Evolutionary conservation across 768 basidiomycete genomes (phyloP), one percentile per base, ranked within the genome.

Genomic region (Amanita molliuscula): DNA sequence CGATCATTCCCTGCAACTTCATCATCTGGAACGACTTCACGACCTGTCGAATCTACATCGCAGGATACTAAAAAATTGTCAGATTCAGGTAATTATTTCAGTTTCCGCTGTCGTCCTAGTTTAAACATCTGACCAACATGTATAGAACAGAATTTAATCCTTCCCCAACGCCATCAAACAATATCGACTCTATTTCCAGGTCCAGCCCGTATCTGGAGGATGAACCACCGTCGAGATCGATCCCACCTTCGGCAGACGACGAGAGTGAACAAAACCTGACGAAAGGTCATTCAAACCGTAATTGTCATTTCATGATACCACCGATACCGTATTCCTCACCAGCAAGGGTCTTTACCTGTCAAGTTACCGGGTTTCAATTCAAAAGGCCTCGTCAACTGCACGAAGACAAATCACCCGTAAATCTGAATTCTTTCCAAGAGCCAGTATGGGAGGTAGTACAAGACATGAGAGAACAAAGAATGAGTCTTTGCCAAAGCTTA

Each of bases 401-500:
- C 58, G 63, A 59, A 36, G 65, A 67, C 23, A 57, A 61, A 36
- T 77, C 77, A 10, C 88, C 90, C 3, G 73, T 74, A 15, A 67
- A 72, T 40, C 65, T 89, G 53, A 80, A 79, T 38, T 70, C 72
- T 31, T 80, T 84, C 54, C 73, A 76, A 28, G 84, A 90, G 42
- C 95, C 95, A 3, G 77, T 96, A 35, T 81, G 76, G 62, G 76
- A 81, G 48, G 77, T 96, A 1, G 72, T 97, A 45, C 90, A 94
- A 65, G 89, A 93, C 61, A 91, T 98, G 84, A 77, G 95, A 40
- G 84, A 94, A 64, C 94, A 97, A 67, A 74, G 95, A 48, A 98
- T 98, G 95, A 92, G 89, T 59, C 67, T 96, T 54, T 95, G 94
- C 61, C 94, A 95, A 71, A 95, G 88, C 63, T 67, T 94, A 60